phyloP scores from a whole-genome alignment of 306 rosid species.

The Chamaecrista fasciculata region DNA sequence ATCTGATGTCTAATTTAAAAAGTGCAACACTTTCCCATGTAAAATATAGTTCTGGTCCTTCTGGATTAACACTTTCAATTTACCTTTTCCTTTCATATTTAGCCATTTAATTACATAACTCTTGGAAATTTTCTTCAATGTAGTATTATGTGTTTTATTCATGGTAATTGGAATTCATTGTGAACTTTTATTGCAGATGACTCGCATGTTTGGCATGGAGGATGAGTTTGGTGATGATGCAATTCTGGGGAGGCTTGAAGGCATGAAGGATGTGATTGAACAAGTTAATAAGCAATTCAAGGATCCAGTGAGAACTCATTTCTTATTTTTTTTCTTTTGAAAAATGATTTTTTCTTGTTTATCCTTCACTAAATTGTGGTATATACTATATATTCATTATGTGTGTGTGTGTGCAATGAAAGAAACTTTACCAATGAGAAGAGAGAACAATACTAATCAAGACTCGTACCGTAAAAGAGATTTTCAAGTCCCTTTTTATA shows the following conservation, averaged over 20 bases:
- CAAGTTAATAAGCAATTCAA: constrained; percentile 72
- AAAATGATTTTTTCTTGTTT: background rate
- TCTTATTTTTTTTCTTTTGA: background rate
- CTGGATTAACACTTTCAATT: background rate
- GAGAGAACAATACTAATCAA: background rate
- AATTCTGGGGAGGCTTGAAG: constrained; percentile 58
- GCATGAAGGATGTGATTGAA: constrained; percentile 73
- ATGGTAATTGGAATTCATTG: background rate
- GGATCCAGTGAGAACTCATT: constrained; percentile 52
- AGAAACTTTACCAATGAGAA: background rate
- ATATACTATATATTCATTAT: no score
- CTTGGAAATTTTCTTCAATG: background rate
- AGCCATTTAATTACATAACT: background rate
- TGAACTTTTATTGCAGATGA: constrained; percentile 40
- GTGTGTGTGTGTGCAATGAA: no score
- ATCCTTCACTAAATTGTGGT: background rate
- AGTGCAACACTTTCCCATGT: background rate
- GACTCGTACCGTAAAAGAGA: no score
- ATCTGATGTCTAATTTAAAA: background rate
- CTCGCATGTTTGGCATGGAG: constrained; percentile 61
- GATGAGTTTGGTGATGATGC: constrained; percentile 80
- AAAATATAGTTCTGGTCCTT: background rate
- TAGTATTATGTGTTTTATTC: background rate
- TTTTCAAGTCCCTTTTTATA: background rate
- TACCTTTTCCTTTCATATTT: background rate